Percentiles rank a stretch among this genome's conserved stretches.
Evolutionary conservation across 441 rosid genomes (phyloP).

Genomic region (Euphorbia schlechtendalii): DNA sequence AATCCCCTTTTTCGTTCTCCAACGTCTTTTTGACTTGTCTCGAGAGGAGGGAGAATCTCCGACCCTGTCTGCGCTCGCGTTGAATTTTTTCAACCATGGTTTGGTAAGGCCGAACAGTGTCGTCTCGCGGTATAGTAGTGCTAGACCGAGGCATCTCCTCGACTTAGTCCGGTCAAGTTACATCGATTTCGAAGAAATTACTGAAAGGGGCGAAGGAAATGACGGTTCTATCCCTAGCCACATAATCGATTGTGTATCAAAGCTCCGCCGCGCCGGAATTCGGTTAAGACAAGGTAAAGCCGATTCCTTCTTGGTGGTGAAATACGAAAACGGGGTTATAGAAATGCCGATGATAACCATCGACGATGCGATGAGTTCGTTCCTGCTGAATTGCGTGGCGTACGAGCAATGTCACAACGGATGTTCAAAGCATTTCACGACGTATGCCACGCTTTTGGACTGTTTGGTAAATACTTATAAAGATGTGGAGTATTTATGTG

Average conservation of each 20-base stretch:
- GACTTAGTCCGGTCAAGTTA: conserved; percentile 14
- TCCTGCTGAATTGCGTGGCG: conserved; percentile 10
- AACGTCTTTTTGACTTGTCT: conserved; percentile 3
- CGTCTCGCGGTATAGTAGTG: not conserved
- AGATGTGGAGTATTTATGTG: conserved; percentile 13
- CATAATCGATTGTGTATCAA: conserved; percentile 1
- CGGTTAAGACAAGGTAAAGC: not conserved
- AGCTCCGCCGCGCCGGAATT: conserved; percentile 12
- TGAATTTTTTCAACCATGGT: conserved; percentile 5
- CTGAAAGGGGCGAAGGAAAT: not conserved
- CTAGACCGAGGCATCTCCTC: conserved; percentile 2
- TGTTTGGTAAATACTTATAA: not conserved
- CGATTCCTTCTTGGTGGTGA: conserved; percentile 6
- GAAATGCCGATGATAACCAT: conserved; percentile 7
- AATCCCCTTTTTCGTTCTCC: conserved; percentile 14
- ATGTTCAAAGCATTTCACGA: conserved; percentile 9
- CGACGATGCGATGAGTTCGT: conserved; percentile 11
- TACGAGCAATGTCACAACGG: conserved; percentile 15
- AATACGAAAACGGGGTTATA: not conserved
- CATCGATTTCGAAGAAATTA: not conserved
- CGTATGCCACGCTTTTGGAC: conserved; percentile 9
- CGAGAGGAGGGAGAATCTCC: not conserved
- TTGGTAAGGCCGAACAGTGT: not conserved
- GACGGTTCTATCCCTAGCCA: not conserved
- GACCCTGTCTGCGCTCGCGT: not conserved